These are phyloP conservation scores for Elsinoe fawcettii DNA, from an alignment of 2,329 filamentous ascomycete genomes.

Conservation along the genomic window DNA sequence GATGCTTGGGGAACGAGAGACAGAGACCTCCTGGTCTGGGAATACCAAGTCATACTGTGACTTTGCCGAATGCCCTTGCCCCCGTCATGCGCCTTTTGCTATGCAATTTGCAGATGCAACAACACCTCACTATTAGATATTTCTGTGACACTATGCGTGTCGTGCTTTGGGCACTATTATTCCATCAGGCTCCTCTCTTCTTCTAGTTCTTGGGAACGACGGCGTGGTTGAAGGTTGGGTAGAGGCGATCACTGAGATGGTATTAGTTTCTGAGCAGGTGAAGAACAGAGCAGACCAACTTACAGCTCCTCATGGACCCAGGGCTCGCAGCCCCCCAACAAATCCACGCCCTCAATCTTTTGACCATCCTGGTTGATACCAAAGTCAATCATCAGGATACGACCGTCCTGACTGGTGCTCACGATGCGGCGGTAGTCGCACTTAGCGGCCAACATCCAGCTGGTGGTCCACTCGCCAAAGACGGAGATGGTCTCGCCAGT, in stretches of 20 bases:
- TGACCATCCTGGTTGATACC: slow-evolving; percentile 37
- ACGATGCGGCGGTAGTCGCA: slow-evolving; percentile 92
- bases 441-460: slow-evolving; percentile 95
- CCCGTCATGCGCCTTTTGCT: slow-evolving; percentile 3
- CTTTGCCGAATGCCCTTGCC: slow-evolving; percentile 3
- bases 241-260: slow-evolving; percentile 5
- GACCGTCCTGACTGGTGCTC: slow-evolving; percentile 86
- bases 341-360: slow-evolving; percentile 19
- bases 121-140: slow-evolving; percentile 4
- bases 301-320: slow-evolving; percentile 16
- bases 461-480: slow-evolving; percentile 90
- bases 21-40: slow-evolving; percentile 6
- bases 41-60: slow-evolving; percentile 7
- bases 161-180: not conserved
- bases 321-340: slow-evolving; percentile 16
- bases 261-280: not conserved
- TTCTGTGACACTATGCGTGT: not conserved
- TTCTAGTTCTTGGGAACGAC: slow-evolving; percentile 13
- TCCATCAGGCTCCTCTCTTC: not conserved
- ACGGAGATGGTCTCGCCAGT: slow-evolving; percentile 70
- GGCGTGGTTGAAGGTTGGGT: slow-evolving; percentile 14
- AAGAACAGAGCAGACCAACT: not conserved
- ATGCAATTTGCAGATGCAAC: slow-evolving; percentile 11
- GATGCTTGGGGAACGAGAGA: slow-evolving; percentile 11
- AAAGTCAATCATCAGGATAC: slow-evolving; percentile 92